A percentile compares a stretch with the other conserved stretches of the same genome.
These are phyloP conservation scores for Mycena galopus DNA, from an alignment of 768 basidiomycete species.

Conservation along the genomic window DNA sequence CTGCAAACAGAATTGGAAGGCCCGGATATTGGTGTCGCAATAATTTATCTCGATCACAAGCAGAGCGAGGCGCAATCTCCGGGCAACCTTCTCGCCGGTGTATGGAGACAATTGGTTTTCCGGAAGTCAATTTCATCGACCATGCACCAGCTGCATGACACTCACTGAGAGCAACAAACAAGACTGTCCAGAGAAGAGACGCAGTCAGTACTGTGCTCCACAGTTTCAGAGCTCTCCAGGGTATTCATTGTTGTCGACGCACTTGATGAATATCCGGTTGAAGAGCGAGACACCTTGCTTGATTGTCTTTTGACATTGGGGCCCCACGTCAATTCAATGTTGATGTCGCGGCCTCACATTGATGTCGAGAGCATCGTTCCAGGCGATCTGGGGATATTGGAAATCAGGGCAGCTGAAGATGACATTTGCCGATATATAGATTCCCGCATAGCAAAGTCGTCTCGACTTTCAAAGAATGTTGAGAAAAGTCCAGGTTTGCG, in stretches of 20 bases:
- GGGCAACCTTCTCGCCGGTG: background rate
- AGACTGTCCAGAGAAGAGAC: background rate
- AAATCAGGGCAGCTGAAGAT: conserved; percentile 1
- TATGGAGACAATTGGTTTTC: conserved; percentile 12
- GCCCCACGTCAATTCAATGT: background rate
- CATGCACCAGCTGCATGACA: background rate
- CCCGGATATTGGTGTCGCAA: conserved; percentile 1
- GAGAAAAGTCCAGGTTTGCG: background rate
- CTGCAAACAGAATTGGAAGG: background rate
- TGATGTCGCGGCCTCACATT: conserved; percentile 23
- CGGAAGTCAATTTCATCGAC: background rate
- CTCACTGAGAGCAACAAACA: background rate
- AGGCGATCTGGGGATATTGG: background rate
- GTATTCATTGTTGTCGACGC: conserved; percentile 17
- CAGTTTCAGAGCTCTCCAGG: background rate
- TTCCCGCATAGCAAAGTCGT: background rate
- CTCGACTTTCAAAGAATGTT: conserved; percentile 2
- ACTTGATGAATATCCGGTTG: conserved; percentile 20
- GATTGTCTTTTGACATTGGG: background rate
- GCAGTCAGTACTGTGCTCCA: background rate
- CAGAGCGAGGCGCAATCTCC: conserved; percentile 6
- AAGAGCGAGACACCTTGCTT: background rate
- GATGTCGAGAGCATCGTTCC: background rate
- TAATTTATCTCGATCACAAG: conserved; percentile 8
- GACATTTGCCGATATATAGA: conserved; percentile 4